Base-by-base conservation (phyloP, 1,284 basidiomycete genomes). In the Boletellus deceptivus region DNA sequence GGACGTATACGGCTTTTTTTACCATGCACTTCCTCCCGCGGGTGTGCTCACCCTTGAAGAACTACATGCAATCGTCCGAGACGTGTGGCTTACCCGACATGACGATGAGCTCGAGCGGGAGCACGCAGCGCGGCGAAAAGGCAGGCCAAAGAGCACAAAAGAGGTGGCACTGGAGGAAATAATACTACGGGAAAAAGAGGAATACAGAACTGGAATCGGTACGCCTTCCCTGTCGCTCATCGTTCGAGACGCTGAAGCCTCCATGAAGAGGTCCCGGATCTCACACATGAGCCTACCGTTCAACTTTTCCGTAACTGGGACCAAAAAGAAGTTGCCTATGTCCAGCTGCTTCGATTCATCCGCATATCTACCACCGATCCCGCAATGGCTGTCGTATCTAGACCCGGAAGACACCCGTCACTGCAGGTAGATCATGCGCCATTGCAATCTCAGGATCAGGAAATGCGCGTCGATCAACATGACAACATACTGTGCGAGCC, bases 151-250 rank as follows among this genome's bases (percentile, higher is more conserved):
- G 71, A 84, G 81, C 54, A 72, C 75, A 10, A 87, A 80, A 62
- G 86, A 91, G 63, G 57, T 75, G 35, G 84, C 85, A 59, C 65
- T 94, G 37, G 89, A 93, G 67, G 89, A 91, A 50, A 64, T 81
- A 20, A 86, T 83, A 62, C 63, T 82, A 47, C 74, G 78, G 46
- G 92, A 94, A 63, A 59, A 67, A 14, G 86, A 91, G 47, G 76
- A 83, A 54, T 96, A 92, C 67, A 80, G 87, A 45, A 89, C 89
- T 7, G 92, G 92, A 2, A 77, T 95, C 62, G 91, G 92, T 92
- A 63, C 56, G 86, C 75, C 10, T 10, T 13, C 6, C 9, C 9
- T 9, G 10, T n/a, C n/a, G 6, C 11, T 16, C 14, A 14, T 34
- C n/a, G 29, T 13, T 17, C 16, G 37, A 29, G 25, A 35, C 20